Evolutionary conservation across 306 rosid species (phyloP).

Genomic region (Fragaria vesca): DNA sequence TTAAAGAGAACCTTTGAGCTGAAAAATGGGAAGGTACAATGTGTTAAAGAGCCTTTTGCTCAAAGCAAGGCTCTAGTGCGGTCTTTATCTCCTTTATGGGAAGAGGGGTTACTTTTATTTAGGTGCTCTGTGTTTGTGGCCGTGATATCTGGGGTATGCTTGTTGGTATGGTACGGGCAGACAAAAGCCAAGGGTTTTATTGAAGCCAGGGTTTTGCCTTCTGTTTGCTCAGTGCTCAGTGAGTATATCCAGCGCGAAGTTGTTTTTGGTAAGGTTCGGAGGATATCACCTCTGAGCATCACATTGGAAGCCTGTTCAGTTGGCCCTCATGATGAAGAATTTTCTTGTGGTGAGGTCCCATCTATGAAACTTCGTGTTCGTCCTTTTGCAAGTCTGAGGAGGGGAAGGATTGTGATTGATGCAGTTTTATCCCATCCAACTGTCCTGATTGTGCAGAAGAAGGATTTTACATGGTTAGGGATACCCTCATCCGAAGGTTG

Average conservation of each 20-base stretch:
- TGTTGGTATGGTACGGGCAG: constrained; percentile 77
- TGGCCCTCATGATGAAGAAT: constrained; percentile 77
- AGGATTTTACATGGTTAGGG: constrained; percentile 88
- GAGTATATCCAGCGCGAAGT: constrained; percentile 72
- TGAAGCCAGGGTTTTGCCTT: constrained; percentile 69
- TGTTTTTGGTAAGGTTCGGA: constrained; percentile 73
- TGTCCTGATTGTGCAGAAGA: constrained; percentile 71
- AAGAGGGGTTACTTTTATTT: constrained; percentile 67
- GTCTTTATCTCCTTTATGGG: constrained; percentile 53
- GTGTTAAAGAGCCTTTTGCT: constrained; percentile 54
- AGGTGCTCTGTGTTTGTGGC: constrained; percentile 68
- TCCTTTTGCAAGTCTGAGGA: constrained; percentile 82
- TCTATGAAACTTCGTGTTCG: constrained; percentile 59
- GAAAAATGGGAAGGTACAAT: constrained; percentile 51
- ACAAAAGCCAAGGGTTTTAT: constrained; percentile 63
- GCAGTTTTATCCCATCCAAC: constrained; percentile 72
- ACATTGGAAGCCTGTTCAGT: constrained; percentile 79
- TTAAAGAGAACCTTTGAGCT: constrained; percentile 45
- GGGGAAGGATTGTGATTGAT: constrained; percentile 86
- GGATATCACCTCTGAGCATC: constrained; percentile 79
- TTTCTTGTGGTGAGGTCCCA: constrained; percentile 84
- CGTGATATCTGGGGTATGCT: constrained; percentile 69
- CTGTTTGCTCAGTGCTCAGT: constrained; percentile 71
- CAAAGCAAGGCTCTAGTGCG: constrained; percentile 45
- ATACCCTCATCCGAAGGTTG: constrained; percentile 55